Evolutionary conservation across 2,329 filamentous ascomycete genomes (phyloP), one percentile per base, ranked within the genome.

Genomic region (Aureobasidium sp.): DNA sequence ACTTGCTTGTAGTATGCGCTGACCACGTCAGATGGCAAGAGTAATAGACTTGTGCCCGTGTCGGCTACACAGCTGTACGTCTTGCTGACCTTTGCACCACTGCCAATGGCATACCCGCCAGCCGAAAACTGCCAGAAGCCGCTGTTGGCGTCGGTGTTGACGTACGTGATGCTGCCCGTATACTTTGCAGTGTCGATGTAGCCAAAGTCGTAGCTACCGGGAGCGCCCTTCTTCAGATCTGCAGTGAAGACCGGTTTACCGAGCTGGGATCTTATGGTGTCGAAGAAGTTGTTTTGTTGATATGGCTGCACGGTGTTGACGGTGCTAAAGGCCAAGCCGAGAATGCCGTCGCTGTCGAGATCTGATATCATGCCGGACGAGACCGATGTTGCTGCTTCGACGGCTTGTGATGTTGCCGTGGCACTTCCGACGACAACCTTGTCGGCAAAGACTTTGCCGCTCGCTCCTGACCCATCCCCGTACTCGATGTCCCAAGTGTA

Each of bases 11-110:
- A 77, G 70, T 77, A 77, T 41, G 74, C 70, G 6, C 29, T 45
- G 22, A 66, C 64, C 45, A 84, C 77, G 22, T 71, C 68, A 36
- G 77, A 72, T 67, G 83, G 80, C 62, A 84, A 80, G 34, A 87
- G 76, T 62, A 65, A n/a, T 25, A 90, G 82, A 1, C 85, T 86
- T 61, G 87, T 89, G 57, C 87, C 87, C 1, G 87, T 90, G 75
- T 90, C 87, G 68, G 84, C 84, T 70, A 90, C 88, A 66, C 79
- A 81, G 48, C 71, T 67, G 72, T 84, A 79, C 65, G 73, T 69
- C 36, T 71, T 68, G 61, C 76, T 74, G 72, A 75, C 66, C 49
- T 64, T 63, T 62, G 65, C 64, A 57, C 70, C 70, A 64, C 70
- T 71, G 62, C 83, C 85, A 59, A 87, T 70, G 42, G 75, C 75